Percentiles rank a stretch among this genome's conserved stretches.
phyloP scores from a whole-genome alignment of 768 basidiomycete genomes.

The Scleroderma citrinum region DNA sequence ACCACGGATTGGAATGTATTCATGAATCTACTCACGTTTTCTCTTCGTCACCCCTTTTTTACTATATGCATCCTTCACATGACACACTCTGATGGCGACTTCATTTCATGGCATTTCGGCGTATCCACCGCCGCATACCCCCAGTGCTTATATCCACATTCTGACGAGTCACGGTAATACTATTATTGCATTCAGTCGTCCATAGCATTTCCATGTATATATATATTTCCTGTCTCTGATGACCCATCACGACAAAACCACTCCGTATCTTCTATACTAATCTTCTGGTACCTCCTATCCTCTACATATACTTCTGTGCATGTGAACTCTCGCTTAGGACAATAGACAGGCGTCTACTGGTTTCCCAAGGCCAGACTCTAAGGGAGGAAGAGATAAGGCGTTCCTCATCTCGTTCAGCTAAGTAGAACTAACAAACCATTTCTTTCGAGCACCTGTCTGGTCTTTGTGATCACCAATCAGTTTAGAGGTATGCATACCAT shows the following conservation, averaged over 20 bases:
- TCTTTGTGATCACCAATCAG: too few species aligned
- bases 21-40: conserved; percentile 21
- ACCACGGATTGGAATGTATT: conserved; percentile 23
- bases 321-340: too few species aligned
- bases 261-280: neutral
- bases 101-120: conserved; percentile 8
- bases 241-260: conserved; percentile 1
- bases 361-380: too few species aligned
- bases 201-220: conserved; percentile 14
- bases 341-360: too few species aligned
- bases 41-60: neutral
- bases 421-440: too few species aligned
- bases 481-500: too few species aligned
- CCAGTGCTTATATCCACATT: neutral
- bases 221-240: conserved; percentile 5
- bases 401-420: too few species aligned
- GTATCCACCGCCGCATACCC: neutral
- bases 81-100: conserved; percentile 9
- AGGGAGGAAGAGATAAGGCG: too few species aligned
- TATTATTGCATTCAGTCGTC: conserved; percentile 17
- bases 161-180: neutral
- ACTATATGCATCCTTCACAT: neutral
- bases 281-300: too few species aligned
- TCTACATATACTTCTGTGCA: too few species aligned
- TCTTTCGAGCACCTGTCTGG: too few species aligned